These are phyloP conservation scores for Fusarium brevicatenulatum DNA, from an alignment of 2,329 filamentous ascomycete genomes.

Conservation along the genomic window DNA sequence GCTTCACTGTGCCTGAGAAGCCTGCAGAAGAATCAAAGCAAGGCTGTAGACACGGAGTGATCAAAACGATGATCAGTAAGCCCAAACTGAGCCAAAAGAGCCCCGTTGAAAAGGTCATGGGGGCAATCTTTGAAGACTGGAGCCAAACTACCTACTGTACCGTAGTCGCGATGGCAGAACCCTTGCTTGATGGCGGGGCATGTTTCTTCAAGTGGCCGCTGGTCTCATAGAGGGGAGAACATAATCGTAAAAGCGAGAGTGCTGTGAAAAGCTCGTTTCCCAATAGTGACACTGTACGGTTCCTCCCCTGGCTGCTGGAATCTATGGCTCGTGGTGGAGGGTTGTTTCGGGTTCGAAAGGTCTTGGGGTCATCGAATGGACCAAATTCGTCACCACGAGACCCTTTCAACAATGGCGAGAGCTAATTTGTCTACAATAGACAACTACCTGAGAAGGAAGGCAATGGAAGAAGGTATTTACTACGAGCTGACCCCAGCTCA, in stretches of 20 bases:
- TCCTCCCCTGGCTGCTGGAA: background rate
- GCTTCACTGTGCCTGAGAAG: background rate
- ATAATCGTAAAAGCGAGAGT: background rate
- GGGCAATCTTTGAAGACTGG: background rate
- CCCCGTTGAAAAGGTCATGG: background rate
- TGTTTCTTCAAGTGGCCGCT: background rate
- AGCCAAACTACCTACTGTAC: background rate
- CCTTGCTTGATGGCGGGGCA: background rate
- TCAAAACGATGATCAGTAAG: background rate
- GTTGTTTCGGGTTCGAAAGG: constrained; percentile 12
- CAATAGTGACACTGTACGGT: background rate
- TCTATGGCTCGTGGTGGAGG: constrained; percentile 1
- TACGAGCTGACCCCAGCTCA: background rate
- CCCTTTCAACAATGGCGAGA: constrained; percentile 2
- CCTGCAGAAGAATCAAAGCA: background rate
- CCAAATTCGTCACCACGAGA: constrained; percentile 17
- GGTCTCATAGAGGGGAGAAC: background rate
- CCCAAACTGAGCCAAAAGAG: background rate
- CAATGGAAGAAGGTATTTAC: background rate
- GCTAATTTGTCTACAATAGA: background rate
- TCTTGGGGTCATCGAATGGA: constrained; percentile 25
- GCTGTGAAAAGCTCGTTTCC: background rate
- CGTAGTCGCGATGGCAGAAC: background rate
- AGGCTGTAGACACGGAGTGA: background rate
- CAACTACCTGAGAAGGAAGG: background rate